These are phyloP conservation scores for Alternaria triticina DNA, from an alignment of 2,329 filamentous ascomycete species.

Conservation along the genomic window DNA sequence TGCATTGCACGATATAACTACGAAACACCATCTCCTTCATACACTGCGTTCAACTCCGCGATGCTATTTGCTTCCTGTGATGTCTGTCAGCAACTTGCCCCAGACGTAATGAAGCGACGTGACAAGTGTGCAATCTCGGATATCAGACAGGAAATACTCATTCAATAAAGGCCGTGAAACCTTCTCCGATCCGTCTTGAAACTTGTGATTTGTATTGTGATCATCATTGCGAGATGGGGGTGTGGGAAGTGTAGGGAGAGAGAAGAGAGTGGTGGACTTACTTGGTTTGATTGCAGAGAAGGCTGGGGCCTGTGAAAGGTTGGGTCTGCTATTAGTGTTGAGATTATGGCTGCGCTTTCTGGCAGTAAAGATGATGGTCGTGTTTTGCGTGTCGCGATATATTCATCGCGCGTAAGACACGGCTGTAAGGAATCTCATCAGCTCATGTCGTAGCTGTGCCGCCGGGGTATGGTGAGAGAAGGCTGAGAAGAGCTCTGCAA, in stretches of 20 bases:
- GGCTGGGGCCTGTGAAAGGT: too few relatives aligned
- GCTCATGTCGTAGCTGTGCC: neutral
- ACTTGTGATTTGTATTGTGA: conserved; percentile 31
- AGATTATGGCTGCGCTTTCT: neutral
- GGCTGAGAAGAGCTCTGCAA: neutral
- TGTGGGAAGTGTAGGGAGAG: neutral
- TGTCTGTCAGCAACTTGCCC: neutral
- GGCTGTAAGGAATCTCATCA: fast-evolving
- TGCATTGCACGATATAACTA: too few relatives aligned
- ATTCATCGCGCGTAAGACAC: neutral
- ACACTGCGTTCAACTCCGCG: too few relatives aligned
- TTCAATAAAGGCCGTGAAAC: conserved; percentile 39
- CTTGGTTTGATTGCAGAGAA: neutral
- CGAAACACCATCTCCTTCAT: too few relatives aligned
- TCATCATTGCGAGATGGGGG: conserved; percentile 30
- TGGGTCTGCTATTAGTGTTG: neutral
- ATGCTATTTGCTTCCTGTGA: neutral
- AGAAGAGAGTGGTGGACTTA: neutral
- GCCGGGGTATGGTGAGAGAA: neutral
- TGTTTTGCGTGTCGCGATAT: neutral
- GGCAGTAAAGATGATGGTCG: too few relatives aligned
- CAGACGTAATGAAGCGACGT: neutral
- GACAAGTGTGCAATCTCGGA: neutral
- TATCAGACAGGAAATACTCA: conserved; percentile 9
- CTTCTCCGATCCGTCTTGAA: conserved; percentile 48